Conservation (phyloP, 352 stramenopile species). For the Discostella stelligera region DNA sequence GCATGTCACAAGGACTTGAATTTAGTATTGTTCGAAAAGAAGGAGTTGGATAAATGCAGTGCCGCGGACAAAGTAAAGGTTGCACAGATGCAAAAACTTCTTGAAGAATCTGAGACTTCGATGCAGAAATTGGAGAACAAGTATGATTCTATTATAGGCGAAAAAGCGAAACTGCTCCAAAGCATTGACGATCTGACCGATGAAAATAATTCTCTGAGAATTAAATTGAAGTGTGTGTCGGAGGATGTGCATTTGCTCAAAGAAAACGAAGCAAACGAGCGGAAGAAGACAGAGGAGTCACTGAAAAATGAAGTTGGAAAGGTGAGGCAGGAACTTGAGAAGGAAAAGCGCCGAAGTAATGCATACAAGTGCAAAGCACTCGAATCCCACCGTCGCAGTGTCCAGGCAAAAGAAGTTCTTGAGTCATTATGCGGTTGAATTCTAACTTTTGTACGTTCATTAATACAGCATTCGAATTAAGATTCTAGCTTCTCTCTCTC, state of each 20-base stretch:
- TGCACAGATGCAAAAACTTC: conserved; percentile 27
- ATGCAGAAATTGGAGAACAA: conserved; percentile 31
- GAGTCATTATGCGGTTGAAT: conserved; percentile 16
- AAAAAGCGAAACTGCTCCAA: conserved; percentile 27
- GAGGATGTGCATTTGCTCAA: conserved; percentile 23
- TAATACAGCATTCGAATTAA: no score
- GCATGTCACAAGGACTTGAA: conserved; percentile 34
- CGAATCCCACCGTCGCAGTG: conserved; percentile 34
- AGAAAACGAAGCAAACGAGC: conserved; percentile 24
- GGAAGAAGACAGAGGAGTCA: conserved; percentile 20
- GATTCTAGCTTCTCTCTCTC: conserved; percentile 5
- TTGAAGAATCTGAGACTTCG: conserved; percentile 19
- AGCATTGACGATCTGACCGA: conserved; percentile 24
- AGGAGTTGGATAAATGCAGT: conserved; percentile 17
- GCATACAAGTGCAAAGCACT: conserved; percentile 57
- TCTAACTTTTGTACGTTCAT: no score
- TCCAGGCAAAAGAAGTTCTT: conserved; percentile 41
- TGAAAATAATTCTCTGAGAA: conserved; percentile 26
- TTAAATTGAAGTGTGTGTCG: conserved; percentile 9
- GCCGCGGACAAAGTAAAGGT: conserved; percentile 20
- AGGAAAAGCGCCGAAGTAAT: conserved; percentile 38
- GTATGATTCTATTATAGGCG: conserved; percentile 19
- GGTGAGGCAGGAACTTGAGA: conserved; percentile 33
- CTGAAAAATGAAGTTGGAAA: conserved; percentile 26
- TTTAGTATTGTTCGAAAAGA: conserved; percentile 26